phyloP scores from a whole-genome alignment of 169 alveolate genomes.

The Plasmodium chabaudi region DNA sequence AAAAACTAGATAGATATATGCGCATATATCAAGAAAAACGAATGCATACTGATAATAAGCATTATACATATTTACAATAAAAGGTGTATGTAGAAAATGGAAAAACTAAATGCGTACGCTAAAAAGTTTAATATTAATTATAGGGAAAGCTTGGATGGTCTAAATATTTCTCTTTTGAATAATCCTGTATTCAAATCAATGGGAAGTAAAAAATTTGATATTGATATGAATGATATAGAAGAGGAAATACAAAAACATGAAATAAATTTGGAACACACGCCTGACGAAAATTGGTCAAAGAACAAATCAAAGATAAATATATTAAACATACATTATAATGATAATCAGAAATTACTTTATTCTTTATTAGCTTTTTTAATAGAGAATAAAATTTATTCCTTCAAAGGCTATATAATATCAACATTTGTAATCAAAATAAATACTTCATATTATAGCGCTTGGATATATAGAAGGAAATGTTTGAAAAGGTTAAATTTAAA shows the following conservation, averaged over 20 bases:
- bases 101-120: slow-evolving; percentile 10
- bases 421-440: slow-evolving; percentile 43
- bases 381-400: slow-evolving; percentile 55
- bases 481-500: slow-evolving; percentile 50
- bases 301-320: slow-evolving; percentile 29
- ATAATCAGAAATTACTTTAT: slow-evolving; percentile 25
- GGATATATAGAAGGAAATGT: slow-evolving; percentile 74
- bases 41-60: neutral
- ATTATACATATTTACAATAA: neutral
- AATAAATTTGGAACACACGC: neutral
- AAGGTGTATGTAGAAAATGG: slow-evolving; percentile 17
- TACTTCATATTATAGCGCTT: slow-evolving; percentile 71
- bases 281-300: slow-evolving; percentile 1
- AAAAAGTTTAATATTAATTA: slow-evolving; percentile 23
- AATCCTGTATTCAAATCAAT: slow-evolving; percentile 8
- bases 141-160: slow-evolving; percentile 28
- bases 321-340: slow-evolving; percentile 60
- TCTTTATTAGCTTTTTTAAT: slow-evolving; percentile 42
- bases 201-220: slow-evolving; percentile 2
- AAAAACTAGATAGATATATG: neutral
- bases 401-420: slow-evolving; percentile 65
- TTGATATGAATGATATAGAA: slow-evolving; percentile 28
- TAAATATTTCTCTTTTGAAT: slow-evolving; percentile 2
- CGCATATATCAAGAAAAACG: neutral
- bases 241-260: slow-evolving; percentile 12